Evolutionary conservation across 345 rosid species (phyloP).

Genomic region (Hypericum androsaemum): DNA sequence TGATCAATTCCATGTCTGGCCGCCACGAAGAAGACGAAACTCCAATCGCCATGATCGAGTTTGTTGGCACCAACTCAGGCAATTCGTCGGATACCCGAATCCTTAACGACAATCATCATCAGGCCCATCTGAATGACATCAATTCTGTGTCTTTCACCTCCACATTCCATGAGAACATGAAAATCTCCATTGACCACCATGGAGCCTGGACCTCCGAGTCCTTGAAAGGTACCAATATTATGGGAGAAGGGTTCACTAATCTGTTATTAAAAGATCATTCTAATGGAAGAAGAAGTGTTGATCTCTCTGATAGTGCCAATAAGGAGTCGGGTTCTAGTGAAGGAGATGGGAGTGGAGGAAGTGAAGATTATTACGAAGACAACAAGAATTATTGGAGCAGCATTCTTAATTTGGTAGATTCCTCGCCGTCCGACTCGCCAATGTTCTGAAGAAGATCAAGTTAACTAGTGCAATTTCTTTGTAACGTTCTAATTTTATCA

Average conservation of each 20-base stretch:
- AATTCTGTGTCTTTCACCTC: too few species aligned
- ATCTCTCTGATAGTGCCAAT: slow-evolving; percentile 33
- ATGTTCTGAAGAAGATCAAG: slow-evolving; percentile 29
- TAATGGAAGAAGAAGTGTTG: slow-evolving; percentile 19
- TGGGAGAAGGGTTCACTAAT: slow-evolving; percentile 66
- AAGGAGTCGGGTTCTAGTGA: slow-evolving; percentile 31
- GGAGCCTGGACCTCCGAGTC: slow-evolving; percentile 41
- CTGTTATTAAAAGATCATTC: slow-evolving; percentile 49
- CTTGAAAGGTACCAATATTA: slow-evolving; percentile 15
- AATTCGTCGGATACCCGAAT: too few species aligned
- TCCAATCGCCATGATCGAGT: too few species aligned
- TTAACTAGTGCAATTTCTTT: slow-evolving; percentile 2
- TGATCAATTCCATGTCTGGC: too few species aligned
- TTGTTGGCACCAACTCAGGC: too few species aligned
- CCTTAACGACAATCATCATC: too few species aligned
- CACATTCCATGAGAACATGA: too few species aligned
- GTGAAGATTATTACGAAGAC: slow-evolving; percentile 56
- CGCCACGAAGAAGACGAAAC: too few species aligned
- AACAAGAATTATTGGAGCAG: slow-evolving; percentile 94
- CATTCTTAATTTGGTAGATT: slow-evolving; percentile 85
- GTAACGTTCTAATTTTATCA: background rate
- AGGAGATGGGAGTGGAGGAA: slow-evolving; percentile 13
- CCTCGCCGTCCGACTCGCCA: slow-evolving; percentile 66
- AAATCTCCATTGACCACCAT: slow-evolving; percentile 10
- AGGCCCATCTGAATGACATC: too few species aligned